Evolutionary conservation across 495 filamentous ascomycete species (phyloP).

Genomic region (Staphylotrichum tortipilum): DNA sequence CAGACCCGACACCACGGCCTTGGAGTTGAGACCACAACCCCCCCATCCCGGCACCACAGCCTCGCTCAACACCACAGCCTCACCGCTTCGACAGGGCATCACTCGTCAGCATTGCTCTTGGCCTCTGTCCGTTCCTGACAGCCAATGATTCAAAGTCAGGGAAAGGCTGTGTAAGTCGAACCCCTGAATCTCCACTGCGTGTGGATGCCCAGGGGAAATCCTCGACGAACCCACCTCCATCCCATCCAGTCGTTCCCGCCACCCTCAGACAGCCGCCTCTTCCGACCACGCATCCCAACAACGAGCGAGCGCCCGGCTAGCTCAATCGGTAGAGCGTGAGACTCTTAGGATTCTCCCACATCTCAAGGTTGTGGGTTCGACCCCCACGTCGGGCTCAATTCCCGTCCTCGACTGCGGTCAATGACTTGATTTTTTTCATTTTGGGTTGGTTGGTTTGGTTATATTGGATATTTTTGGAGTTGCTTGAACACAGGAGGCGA

Average conservation of each 20-base stretch:
- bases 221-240: background rate
- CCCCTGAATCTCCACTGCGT: background rate
- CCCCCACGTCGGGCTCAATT: constrained; percentile 21
- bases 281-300: background rate
- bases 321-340: constrained; percentile 81
- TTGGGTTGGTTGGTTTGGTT: no score
- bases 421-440: background rate
- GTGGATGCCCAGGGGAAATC: background rate
- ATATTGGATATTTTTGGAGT: background rate
- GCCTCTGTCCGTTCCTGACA: no score
- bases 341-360: constrained; percentile 50
- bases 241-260: no score
- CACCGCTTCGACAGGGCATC: no score
- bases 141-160: no score
- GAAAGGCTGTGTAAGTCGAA: background rate
- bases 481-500: no score
- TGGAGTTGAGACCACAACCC: no score
- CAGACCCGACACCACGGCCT: no score
- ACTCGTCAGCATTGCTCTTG: no score
- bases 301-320: constrained; percentile 42
- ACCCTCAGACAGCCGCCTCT: background rate
- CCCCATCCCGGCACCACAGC: no score
- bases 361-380: constrained; percentile 23
- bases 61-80: no score
- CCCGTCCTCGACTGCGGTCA: constrained; percentile 3